A percentile compares a stretch with the other conserved stretches of the same genome.
These are phyloP conservation scores for Coffea humblotiana DNA, from an alignment of 305 asterid genomes.

Conservation along the genomic window DNA sequence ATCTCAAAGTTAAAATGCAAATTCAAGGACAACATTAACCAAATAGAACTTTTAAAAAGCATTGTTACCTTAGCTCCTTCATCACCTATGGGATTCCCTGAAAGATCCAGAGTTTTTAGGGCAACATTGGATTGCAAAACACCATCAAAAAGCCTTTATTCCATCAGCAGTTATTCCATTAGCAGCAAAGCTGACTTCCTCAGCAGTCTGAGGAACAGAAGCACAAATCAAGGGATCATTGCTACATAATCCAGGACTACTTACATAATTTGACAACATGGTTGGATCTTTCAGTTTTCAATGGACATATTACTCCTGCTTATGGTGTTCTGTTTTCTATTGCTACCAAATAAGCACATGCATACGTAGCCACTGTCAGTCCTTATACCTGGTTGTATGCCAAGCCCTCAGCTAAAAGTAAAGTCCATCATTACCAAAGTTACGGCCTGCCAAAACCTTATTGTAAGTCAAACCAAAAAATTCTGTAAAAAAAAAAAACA, in stretches of 20 bases:
- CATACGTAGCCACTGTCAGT: neutral
- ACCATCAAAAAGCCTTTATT: slow-evolving; percentile 91
- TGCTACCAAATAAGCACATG: neutral
- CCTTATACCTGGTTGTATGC: slow-evolving; percentile 78
- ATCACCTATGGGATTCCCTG: slow-evolving; percentile 94
- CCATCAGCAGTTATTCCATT: slow-evolving; percentile 93
- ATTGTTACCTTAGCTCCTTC: slow-evolving; percentile 83
- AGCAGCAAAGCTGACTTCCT: slow-evolving; percentile 90
- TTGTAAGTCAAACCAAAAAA: slow-evolving; percentile 31
- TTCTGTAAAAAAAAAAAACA: slow-evolving; percentile 7
- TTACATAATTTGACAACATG: neutral
- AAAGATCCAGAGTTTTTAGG: slow-evolving; percentile 76
- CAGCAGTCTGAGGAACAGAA: slow-evolving; percentile 63
- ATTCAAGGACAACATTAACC: neutral
- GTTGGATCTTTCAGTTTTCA: neutral
- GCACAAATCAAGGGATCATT: slow-evolving; percentile 11
- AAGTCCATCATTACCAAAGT: slow-evolving; percentile 91
- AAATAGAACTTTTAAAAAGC: neutral
- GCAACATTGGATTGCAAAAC: slow-evolving; percentile 75
- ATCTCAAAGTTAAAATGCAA: neutral
- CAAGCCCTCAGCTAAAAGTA: slow-evolving; percentile 91
- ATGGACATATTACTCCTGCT: neutral
- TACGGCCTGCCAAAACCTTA: slow-evolving; percentile 62
- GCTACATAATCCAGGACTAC: slow-evolving; percentile 22
- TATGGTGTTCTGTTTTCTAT: neutral